Evolutionary conservation across 2,329 filamentous ascomycete species (phyloP).

Genomic region (Talaromyces rugulosus): DNA sequence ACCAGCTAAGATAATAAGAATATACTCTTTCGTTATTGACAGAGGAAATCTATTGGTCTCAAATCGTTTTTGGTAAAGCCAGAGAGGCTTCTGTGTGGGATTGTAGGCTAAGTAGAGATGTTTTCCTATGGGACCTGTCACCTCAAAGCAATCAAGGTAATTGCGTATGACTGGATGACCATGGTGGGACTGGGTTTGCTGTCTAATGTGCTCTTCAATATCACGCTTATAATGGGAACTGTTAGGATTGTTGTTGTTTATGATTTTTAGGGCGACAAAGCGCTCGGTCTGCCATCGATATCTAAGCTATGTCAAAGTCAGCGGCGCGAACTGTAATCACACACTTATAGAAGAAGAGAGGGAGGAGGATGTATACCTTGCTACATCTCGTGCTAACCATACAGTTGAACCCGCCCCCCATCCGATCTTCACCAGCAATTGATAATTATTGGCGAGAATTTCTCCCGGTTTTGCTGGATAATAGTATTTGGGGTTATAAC

Average conservation of each 20-base stretch:
- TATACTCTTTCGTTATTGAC: constrained; percentile 30
- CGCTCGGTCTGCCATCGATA: constrained; percentile 17
- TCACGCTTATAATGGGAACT: constrained; percentile 33
- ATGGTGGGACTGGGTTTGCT: constrained; percentile 20
- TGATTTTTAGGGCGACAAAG: constrained; percentile 30
- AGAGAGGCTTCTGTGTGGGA: constrained; percentile 42
- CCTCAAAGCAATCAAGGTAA: constrained; percentile 7
- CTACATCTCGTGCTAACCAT: constrained; percentile 34
- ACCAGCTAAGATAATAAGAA: constrained; percentile 45
- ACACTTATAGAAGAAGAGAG: not conserved
- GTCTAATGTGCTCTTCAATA: constrained; percentile 40
- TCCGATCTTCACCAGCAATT: constrained; percentile 33
- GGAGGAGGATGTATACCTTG: constrained; percentile 1
- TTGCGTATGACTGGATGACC: constrained; percentile 22
- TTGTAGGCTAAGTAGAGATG: constrained; percentile 36
- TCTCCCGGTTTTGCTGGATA: constrained; percentile 30
- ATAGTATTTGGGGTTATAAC: not conserved
- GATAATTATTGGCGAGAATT: constrained; percentile 27
- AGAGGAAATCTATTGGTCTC: constrained; percentile 17
- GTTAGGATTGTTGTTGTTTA: constrained; percentile 24
- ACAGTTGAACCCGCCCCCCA: constrained; percentile 32
- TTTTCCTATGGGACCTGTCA: not conserved
- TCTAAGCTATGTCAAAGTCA: not conserved
- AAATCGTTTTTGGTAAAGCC: constrained; percentile 38
- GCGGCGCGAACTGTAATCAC: not conserved